Percentiles rank a stretch among this genome's conserved stretches.
phyloP scores from a whole-genome alignment of 2,329 filamentous ascomycete species.

The Cercospora sp. region DNA sequence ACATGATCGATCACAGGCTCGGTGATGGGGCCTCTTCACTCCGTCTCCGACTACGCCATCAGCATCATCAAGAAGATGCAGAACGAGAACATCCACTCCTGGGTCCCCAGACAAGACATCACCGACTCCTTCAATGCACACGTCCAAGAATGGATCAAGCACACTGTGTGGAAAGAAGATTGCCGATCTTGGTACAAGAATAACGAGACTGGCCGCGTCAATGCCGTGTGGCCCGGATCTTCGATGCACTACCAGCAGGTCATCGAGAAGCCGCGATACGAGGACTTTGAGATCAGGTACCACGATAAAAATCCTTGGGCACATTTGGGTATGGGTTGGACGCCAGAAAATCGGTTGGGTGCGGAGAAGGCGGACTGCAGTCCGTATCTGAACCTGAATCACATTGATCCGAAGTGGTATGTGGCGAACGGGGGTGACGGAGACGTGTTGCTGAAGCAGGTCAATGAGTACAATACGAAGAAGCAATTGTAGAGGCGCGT shows the following conservation, averaged over 20 bases:
- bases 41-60: slow-evolving; percentile 44
- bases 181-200: slow-evolving; percentile 49
- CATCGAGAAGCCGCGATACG: slow-evolving; percentile 43
- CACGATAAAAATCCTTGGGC: slow-evolving; percentile 46
- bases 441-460: slow-evolving; percentile 26
- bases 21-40: slow-evolving; percentile 45
- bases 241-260: slow-evolving; percentile 51
- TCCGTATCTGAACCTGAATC: slow-evolving; percentile 43
- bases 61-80: slow-evolving; percentile 50
- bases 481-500: not conserved
- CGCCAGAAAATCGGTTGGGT: slow-evolving; percentile 34
- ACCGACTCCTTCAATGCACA: slow-evolving; percentile 48
- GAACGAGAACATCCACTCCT: slow-evolving; percentile 47
- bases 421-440: slow-evolving; percentile 32
- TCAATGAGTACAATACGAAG: slow-evolving; percentile 21
- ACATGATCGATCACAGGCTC: slow-evolving; percentile 48
- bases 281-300: slow-evolving; percentile 48
- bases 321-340: slow-evolving; percentile 45
- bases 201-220: slow-evolving; percentile 48
- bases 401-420: slow-evolving; percentile 47
- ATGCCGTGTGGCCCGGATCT: slow-evolving; percentile 53
- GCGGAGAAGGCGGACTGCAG: slow-evolving; percentile 36
- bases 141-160: slow-evolving; percentile 49
- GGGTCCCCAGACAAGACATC: slow-evolving; percentile 44
- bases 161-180: slow-evolving; percentile 51